These are phyloP conservation scores for Botrytis aclada DNA, from an alignment of 2,329 filamentous ascomycete genomes.

Conservation along the genomic window DNA sequence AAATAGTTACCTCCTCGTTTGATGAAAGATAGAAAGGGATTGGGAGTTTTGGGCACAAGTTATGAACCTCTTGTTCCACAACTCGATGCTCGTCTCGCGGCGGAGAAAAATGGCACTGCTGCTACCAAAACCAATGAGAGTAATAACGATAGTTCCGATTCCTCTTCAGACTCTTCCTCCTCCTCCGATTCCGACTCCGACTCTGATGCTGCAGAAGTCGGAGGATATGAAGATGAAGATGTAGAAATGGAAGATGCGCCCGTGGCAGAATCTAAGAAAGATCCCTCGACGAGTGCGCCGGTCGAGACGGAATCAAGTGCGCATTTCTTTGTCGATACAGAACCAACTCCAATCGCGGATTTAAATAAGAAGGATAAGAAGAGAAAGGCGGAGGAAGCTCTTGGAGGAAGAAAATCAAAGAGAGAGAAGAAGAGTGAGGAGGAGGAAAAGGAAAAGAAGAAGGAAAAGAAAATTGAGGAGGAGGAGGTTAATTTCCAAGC, in stretches of 20 bases:
- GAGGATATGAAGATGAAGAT: slow-evolving; percentile 15
- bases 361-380: slow-evolving; percentile 22
- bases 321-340: slow-evolving; percentile 31
- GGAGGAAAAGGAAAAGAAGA: neutral
- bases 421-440: slow-evolving; percentile 68
- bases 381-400: neutral
- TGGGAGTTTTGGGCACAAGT: slow-evolving; percentile 26
- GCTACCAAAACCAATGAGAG: neutral
- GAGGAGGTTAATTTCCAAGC: slow-evolving; percentile 28
- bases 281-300: neutral
- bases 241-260: slow-evolving; percentile 18
- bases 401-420: neutral
- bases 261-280: neutral
- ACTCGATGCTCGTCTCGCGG: slow-evolving; percentile 24
- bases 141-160: slow-evolving; percentile 6
- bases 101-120: slow-evolving; percentile 3
- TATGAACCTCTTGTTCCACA: slow-evolving; percentile 25
- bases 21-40: slow-evolving; percentile 28
- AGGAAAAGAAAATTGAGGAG: slow-evolving; percentile 53
- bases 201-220: neutral
- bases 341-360: slow-evolving; percentile 28
- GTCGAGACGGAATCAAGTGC: slow-evolving; percentile 25
- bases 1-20: slow-evolving; percentile 24
- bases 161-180: neutral
- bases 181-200: slow-evolving; percentile 1